phyloP scores from a whole-genome alignment of 768 basidiomycete species.

The Suillus decipiens region DNA sequence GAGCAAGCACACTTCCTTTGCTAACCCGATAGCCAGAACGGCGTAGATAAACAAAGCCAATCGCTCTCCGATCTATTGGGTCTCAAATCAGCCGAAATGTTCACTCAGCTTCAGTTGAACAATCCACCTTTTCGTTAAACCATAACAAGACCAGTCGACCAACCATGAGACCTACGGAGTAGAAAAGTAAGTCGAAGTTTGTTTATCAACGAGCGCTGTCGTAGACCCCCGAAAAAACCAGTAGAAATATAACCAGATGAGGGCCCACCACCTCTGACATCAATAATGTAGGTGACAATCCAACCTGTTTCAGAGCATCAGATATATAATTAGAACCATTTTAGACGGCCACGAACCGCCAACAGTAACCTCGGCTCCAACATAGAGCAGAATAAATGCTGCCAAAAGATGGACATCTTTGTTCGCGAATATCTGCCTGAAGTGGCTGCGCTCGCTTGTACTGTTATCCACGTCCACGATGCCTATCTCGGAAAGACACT shows the following conservation, averaged over 20 bases:
- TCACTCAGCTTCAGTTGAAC: background rate
- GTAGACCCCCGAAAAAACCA: constrained; percentile 56
- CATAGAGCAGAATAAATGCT: constrained; percentile 64
- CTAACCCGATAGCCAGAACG: constrained; percentile 49
- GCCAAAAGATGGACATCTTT: constrained; percentile 63
- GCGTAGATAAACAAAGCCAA: constrained; percentile 55
- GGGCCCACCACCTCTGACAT: constrained; percentile 45
- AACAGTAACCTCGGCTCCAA: constrained; percentile 63
- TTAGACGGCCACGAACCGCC: constrained; percentile 33
- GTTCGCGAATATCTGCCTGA: constrained; percentile 52
- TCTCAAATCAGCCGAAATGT: background rate
- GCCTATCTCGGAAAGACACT: constrained; percentile 55
- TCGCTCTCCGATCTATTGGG: constrained; percentile 51
- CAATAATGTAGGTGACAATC: constrained; percentile 64
- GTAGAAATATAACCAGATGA: constrained; percentile 53
- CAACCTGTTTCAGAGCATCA: constrained; percentile 45
- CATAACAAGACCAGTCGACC: constrained; percentile 59
- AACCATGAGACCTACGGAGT: constrained; percentile 48
- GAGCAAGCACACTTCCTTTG: background rate
- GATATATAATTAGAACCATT: background rate
- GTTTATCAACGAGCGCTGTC: background rate
- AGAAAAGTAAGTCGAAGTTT: background rate
- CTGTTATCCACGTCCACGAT: constrained; percentile 42
- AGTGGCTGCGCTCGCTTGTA: constrained; percentile 36
- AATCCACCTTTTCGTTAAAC: constrained; percentile 50